Base-by-base conservation (phyloP, 345 rosid species). In the Eutrema yunnanense region DNA sequence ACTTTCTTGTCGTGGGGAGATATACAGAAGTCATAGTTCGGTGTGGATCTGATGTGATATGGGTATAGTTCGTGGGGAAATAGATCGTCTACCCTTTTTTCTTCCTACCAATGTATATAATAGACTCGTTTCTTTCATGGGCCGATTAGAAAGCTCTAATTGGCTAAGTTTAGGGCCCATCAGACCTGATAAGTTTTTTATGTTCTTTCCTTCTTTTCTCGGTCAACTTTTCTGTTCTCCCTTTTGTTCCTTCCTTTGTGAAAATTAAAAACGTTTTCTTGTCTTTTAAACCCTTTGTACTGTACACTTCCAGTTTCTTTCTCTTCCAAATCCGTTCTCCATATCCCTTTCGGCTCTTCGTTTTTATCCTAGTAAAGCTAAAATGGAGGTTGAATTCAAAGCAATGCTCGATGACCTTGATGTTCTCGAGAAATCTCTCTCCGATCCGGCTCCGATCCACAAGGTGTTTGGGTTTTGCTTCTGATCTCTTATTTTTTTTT, bases 351-450 rank as follows among this genome's bases (percentile, higher is more conserved):
- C 16, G 12, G 12, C 37, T 26, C 37, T 40, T 9, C 9, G 11
- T 29, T 5, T 22, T 67, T 29, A 33, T 42, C 52, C 29, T 10
- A 44, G 40, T 62, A 73, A 54, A 54, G 49, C 47, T 62, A 69
- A 6, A 49, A 90, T 90, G 98, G 98, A 92, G 84, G 77, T 33
- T 27, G 97, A 87, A 81, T 71, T 93, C 81, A 83, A 82, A 57
- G 86, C 78, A 71, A 54, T 90, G 79, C 83, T 81, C 29, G 81
- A 72, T 42, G 96, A 89, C 73, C 91, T 93, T 3, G 78, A 84
- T 41, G 59, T 77, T 42, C 82, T 93, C 74, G 86, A 81, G 81
- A 79, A 63, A 65, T 85, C 90, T 12, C 69, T 85, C 6, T 81
- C 84, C 26, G 90, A 86, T 82, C 81, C 81, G 71, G 80, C 88